Conservation (phyloP, 495 filamentous ascomycete genomes). For the Evernia prunastri region DNA sequence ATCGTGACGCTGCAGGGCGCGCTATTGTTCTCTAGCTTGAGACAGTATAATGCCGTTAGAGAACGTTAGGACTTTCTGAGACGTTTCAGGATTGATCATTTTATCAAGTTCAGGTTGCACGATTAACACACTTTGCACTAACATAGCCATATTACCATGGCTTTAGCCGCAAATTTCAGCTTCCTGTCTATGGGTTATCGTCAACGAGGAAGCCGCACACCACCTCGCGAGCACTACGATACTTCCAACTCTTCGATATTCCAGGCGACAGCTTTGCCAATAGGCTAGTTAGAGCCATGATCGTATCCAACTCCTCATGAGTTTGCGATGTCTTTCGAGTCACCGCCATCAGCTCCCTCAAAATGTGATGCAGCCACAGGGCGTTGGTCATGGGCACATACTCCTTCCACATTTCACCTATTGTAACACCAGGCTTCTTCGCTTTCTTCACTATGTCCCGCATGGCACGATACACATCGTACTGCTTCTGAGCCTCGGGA, state of each 20-base stretch:
- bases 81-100: too few relatives aligned
- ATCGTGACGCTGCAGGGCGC: not conserved
- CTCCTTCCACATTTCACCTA: slow-evolving; percentile 33
- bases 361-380: slow-evolving; percentile 46
- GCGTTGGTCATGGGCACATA: slow-evolving; percentile 45
- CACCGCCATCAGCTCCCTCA: slow-evolving; percentile 38
- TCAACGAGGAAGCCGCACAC: not conserved
- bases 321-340: not conserved
- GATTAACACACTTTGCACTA: too few relatives aligned
- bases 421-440: slow-evolving; percentile 22
- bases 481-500: slow-evolving; percentile 18
- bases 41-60: not conserved
- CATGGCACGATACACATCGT: slow-evolving; percentile 24
- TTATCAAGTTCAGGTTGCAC: too few relatives aligned
- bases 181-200: too few relatives aligned
- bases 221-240: not conserved
- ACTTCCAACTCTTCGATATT: not conserved
- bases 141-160: not conserved
- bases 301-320: not conserved
- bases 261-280: not conserved
- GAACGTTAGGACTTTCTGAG: not conserved
- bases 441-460: slow-evolving; percentile 30
- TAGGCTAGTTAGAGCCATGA: not conserved
- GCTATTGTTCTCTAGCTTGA: not conserved
- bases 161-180: not conserved